Evolutionary conservation across 2,329 filamentous ascomycete genomes (phyloP), one percentile per base, ranked within the genome.

Genomic region (Hymenoscyphus linearis): DNA sequence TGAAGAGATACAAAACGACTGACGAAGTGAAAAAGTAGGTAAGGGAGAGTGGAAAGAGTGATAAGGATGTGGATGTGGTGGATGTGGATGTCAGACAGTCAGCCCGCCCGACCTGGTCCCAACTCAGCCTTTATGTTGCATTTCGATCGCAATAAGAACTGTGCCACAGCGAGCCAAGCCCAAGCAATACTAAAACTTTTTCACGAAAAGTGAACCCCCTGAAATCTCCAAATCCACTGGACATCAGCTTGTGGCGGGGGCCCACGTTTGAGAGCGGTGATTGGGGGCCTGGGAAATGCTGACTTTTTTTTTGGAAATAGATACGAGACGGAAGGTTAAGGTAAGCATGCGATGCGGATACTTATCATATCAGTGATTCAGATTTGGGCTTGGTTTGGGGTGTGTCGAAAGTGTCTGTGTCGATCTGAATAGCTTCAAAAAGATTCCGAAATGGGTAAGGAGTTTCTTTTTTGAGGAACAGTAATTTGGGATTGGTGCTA

Each of bases 351-450:
- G 18, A 18, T n/a, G 40, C n/a, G n/a, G n/a, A n/a, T n/a, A n/a
- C 40, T 47, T 12, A 22, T 25, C 40, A n/a, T n/a, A n/a, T n/a
- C n/a, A n/a, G n/a, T n/a, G 40, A 22, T n/a, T 14, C 18, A 50
- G 25, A 50, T 50, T 25, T 18, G 44, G 44, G n/a, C n/a, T 9
- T 22, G 31, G 31, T 9, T 31, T 31, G 31, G 31, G 31, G 10
- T 5, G 22, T 50, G 44, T 50, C 44, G 44, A 50, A n/a, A n/a
- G n/a, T n/a, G n/a, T n/a, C n/a, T 5, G 22, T 50, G 44, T 50
- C 44, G 44, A 50, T 50, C 44, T 50, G 44, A 50, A 50, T 50
- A 50, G 44, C 44, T 25, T 50, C 44, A 50, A 50, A 50, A 50
- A 31, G 6, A 31, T n/a, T 10, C 18, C 4, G 18, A 22, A 9